Percentiles rank a stretch among this genome's conserved stretches.
Evolutionary conservation across 768 basidiomycete species (phyloP).

Genomic region (Rhodosporidiobolus odoratus): DNA sequence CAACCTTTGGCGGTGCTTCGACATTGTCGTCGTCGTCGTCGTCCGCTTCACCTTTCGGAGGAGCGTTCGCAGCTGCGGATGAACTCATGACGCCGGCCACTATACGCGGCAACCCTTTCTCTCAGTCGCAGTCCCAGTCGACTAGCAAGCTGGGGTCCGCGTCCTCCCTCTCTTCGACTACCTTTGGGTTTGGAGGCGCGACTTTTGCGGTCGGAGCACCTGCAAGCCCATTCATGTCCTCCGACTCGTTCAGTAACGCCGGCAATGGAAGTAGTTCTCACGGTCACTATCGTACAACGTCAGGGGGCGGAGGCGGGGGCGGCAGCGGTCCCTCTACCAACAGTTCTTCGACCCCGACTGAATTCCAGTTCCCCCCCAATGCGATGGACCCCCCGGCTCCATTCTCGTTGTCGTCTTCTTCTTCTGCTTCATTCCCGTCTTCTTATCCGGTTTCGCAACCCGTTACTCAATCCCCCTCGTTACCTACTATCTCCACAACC

Average conservation of each 20-base stretch:
- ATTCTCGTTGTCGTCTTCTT: too few species aligned
- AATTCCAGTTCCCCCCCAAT: not conserved
- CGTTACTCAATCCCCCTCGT: slow-evolving; percentile 18
- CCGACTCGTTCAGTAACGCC: too few species aligned
- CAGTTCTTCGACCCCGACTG: slow-evolving; percentile 20
- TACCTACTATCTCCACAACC: slow-evolving; percentile 11
- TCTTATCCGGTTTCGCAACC: not conserved
- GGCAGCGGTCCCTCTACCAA: not conserved
- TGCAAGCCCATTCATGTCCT: slow-evolving; percentile 2
- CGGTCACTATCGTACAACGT: too few species aligned
- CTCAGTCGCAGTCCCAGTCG: not conserved
- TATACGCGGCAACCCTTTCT: slow-evolving; percentile 10
- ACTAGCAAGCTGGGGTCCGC: too few species aligned
- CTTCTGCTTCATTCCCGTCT: too few species aligned
- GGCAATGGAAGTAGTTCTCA: too few species aligned
- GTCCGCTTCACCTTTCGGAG: too few species aligned
- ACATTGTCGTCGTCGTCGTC: too few species aligned
- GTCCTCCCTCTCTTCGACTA: not conserved
- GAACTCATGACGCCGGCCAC: slow-evolving; percentile 28
- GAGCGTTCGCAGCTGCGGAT: slow-evolving; percentile 1
- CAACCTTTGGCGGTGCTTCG: not conserved
- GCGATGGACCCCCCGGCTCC: not conserved
- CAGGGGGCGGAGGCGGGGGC: too few species aligned
- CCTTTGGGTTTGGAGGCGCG: not conserved
- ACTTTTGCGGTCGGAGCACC: not conserved